Evolutionary conservation across 2,329 filamentous ascomycete genomes (phyloP), one percentile per base, ranked within the genome.

Genomic region (Colletotrichum filicis): DNA sequence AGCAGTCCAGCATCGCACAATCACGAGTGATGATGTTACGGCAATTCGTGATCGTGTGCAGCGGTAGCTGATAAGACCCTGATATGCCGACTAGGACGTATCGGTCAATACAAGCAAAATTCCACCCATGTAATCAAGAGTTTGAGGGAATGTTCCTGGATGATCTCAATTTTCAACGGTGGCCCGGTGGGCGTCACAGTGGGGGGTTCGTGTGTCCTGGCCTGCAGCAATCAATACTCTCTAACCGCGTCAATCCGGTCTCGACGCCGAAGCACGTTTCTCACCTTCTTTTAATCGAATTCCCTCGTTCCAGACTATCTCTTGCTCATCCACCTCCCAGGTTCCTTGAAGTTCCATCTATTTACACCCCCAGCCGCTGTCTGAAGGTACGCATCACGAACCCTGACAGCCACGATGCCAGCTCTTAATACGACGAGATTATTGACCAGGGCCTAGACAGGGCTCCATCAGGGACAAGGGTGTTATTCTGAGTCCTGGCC

Each of bases 131-230:
- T n/a, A 28, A 42, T 35, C 42, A 22, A 46, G 26, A 32, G 46
- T 16, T 56, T 24, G 59, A 65, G 49, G 68, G 55, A 70, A 56
- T 28, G 60, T 59, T 32, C 46, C 22, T 49, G 55, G 67, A 46
- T 49, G 66, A 71, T 73, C 70, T 70, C 70, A 69, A 70, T 65
- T 49, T 65, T 57, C 42, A 65, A 60, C 26, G 42, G 46, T 68
- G 66, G 59, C 46, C 59, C 26, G 55, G 46, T 63, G 66, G 59
- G 59, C 66, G 64, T 65, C 58, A 60, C 66, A 57, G 71, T 73
- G 66, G 66, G 66, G 37, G 61, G 32, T 49, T 49, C 49, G 71
- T 53, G 46, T 61, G 46, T 61, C 56, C 57, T 56, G 46, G 56
- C 35, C 49, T 58, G 71, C 61, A 70, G 53, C 42, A 37, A 11